phyloP scores from a whole-genome alignment of 495 filamentous ascomycete genomes.

The Hypomontagnella monticulosa region DNA sequence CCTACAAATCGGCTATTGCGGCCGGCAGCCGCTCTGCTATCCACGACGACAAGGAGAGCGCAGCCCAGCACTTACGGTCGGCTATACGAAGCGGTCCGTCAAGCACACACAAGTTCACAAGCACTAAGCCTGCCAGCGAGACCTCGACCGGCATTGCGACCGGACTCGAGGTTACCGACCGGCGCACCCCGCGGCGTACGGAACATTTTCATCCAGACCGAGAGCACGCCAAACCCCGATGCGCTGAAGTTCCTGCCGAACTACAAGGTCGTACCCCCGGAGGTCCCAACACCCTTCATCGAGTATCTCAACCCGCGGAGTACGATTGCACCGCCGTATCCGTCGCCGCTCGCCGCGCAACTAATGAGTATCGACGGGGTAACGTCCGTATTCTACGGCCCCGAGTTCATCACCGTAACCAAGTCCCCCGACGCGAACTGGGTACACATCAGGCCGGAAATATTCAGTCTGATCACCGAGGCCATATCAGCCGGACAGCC shows the following conservation, averaged over 20 bases:
- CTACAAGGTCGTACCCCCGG: constrained; percentile 77
- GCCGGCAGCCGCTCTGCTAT: constrained; percentile 40
- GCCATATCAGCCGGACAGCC: constrained; percentile 81
- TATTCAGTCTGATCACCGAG: constrained; percentile 95
- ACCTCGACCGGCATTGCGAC: constrained; percentile 27
- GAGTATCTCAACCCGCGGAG: constrained; percentile 91
- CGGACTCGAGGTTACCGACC: constrained; percentile 22
- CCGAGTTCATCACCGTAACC: constrained; percentile 95
- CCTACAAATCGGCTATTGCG: constrained; percentile 38
- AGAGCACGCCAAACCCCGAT: constrained; percentile 89
- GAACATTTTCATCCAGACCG: constrained; percentile 97
- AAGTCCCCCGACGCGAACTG: constrained; percentile 88
- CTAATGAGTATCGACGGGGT: constrained; percentile 92
- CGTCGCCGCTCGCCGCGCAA: constrained; percentile 90
- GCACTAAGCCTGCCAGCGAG: constrained; percentile 41
- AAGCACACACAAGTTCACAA: constrained; percentile 39
- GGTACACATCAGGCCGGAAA: constrained; percentile 93
- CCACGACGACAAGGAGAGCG: constrained; percentile 27
- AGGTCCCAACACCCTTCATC: constrained; percentile 77
- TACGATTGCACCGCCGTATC: constrained; percentile 86
- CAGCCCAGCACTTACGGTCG: constrained; percentile 34
- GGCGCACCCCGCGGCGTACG: constrained; percentile 61
- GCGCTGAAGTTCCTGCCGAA: constrained; percentile 96
- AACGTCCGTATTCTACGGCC: constrained; percentile 91
- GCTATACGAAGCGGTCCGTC: constrained; percentile 35